A percentile compares a stretch with the other conserved stretches of the same genome.
Conservation (phyloP, 192 early-diverging fungal species). For the Chytriomyces sp. region DNA sequence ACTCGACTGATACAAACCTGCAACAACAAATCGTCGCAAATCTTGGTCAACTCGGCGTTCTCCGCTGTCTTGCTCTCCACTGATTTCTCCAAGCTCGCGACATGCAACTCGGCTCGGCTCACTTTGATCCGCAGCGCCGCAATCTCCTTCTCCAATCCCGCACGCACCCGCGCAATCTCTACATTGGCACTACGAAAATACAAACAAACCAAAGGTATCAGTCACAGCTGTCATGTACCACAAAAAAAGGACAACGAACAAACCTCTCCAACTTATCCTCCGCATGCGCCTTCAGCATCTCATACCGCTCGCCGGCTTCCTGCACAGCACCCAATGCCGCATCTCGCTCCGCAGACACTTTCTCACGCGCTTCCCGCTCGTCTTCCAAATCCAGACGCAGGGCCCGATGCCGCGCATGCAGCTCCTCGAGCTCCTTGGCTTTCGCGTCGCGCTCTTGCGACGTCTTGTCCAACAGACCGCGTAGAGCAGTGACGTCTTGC, state of each 20-base stretch:
- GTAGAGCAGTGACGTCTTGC: neutral
- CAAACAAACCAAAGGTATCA: neutral
- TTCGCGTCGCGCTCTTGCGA: constrained; percentile 8
- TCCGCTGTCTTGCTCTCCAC: constrained; percentile 43
- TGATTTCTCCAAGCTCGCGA: constrained; percentile 27
- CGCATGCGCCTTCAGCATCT: constrained; percentile 38
- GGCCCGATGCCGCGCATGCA: constrained; percentile 32
- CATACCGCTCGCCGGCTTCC: constrained; percentile 24
- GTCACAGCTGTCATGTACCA: too few species aligned
- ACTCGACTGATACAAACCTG: constrained; percentile 28
- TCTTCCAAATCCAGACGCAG: constrained; percentile 35
- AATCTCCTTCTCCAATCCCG: constrained; percentile 40
- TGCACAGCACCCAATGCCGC: constrained; percentile 14
- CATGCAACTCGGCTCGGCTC: constrained; percentile 34
- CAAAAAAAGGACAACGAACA: neutral
- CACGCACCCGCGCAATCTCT: constrained; percentile 35
- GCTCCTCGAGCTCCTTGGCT: neutral
- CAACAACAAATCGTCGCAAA: constrained; percentile 47
- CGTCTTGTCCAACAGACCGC: constrained; percentile 8
- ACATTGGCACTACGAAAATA: constrained; percentile 39
- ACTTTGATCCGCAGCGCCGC: constrained; percentile 39
- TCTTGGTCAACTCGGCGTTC: constrained; percentile 41
- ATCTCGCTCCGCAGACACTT: neutral
- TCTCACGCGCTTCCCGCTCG: constrained; percentile 28
- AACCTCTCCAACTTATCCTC: constrained; percentile 47